A percentile compares a stretch with the other conserved stretches of the same genome.
Conservation (phyloP, 2,329 filamentous ascomycete genomes). For the Colletotrichum cordylinicola region DNA sequence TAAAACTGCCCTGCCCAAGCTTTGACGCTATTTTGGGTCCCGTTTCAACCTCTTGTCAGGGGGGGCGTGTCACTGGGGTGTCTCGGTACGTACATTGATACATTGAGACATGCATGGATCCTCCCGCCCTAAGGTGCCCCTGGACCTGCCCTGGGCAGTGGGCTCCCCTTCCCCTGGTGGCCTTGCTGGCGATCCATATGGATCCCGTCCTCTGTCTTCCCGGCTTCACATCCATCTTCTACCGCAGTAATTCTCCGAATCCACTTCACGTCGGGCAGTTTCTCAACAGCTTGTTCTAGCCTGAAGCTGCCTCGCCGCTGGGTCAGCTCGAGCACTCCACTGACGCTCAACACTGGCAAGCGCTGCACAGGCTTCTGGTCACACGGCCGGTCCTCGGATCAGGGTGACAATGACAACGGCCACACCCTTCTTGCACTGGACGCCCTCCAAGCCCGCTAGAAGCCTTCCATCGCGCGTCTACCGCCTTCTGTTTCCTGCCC, state of each 20-base stretch:
- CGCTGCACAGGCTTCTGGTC: not conserved
- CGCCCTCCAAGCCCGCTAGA: slow-evolving; percentile 11
- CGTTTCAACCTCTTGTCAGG: not conserved
- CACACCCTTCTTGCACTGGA: not conserved
- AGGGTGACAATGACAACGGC: not conserved
- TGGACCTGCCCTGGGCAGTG: not conserved
- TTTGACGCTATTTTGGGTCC: slow-evolving; percentile 3
- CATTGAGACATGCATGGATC: no score
- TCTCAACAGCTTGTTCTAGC: not conserved
- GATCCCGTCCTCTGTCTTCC: not conserved
- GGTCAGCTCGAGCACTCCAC: not conserved
- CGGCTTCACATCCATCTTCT: not conserved
- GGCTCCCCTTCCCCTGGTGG: not conserved
- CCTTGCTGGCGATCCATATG: not conserved
- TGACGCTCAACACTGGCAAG: not conserved
- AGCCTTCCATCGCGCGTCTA: slow-evolving; percentile 3
- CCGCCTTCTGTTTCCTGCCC: not conserved
- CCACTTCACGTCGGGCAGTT: not conserved
- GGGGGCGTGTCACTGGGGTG: not conserved
- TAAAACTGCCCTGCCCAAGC: not conserved
- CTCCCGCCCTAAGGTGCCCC: no score
- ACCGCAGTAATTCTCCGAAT: not conserved
- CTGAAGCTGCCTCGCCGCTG: not conserved
- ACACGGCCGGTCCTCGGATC: not conserved
- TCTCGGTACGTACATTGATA: not conserved